Evolutionary conservation across 441 rosid genomes (phyloP).

Genomic region (Aleurites moluccanus): DNA sequence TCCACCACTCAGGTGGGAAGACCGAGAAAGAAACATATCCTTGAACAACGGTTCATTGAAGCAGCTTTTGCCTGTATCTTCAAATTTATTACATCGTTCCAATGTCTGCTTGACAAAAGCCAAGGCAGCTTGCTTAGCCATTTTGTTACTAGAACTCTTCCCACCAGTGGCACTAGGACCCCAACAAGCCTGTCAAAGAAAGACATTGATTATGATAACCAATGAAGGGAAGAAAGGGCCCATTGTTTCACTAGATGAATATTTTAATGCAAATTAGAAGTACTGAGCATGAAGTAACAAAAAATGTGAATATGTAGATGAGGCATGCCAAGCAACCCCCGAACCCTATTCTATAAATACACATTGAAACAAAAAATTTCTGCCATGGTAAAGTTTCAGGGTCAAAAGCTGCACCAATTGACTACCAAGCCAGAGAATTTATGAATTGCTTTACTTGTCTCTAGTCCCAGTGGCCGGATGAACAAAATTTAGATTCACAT

Average conservation of each 20-base stretch:
- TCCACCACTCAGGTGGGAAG: conserved; percentile 38
- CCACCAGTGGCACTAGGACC: conserved; percentile 64
- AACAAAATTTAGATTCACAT: no score
- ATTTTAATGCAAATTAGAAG: background rate
- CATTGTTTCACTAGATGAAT: conserved; percentile 1
- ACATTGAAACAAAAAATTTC: background rate
- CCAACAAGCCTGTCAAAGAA: conserved; percentile 56
- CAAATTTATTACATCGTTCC: conserved; percentile 66
- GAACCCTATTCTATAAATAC: background rate
- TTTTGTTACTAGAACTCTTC: conserved; percentile 75
- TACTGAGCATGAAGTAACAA: background rate
- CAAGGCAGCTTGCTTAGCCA: conserved; percentile 83
- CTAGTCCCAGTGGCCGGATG: no score
- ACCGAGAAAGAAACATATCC: conserved; percentile 56
- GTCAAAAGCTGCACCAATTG: background rate
- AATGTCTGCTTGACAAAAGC: conserved; percentile 77
- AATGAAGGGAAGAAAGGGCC: conserved; percentile 16
- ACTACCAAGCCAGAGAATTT: conserved; percentile 4
- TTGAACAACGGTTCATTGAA: conserved; percentile 72
- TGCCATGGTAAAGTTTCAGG: background rate
- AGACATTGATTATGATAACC: conserved; percentile 18
- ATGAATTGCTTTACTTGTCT: no score
- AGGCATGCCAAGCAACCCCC: no score
- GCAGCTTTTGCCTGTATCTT: conserved; percentile 85
- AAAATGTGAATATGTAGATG: background rate